Base-by-base conservation (phyloP, 225 moss, liverwort and hornwort species). In the Physcomitrellopsis africana region DNA sequence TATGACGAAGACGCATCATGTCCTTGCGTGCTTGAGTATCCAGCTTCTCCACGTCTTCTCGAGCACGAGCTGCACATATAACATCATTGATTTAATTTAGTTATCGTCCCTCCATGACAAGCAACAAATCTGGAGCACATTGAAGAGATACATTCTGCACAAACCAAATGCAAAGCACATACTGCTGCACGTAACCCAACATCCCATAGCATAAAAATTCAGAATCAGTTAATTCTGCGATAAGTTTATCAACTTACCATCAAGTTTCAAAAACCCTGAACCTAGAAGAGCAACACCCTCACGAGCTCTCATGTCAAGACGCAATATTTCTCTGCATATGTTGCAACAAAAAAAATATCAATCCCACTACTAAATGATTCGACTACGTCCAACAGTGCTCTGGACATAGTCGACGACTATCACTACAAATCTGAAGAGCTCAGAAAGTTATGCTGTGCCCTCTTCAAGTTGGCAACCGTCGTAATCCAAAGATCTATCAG, bases 11-110 rank as follows among this genome's bases (percentile, higher is more conserved):
- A 37, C 96, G 87, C 70, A 72, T 86, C 69, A 96, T 85, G 76
- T 92, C 94, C 74, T 83, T 83, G 60, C 96, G 96, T 32, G 96
- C 92, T 72, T 87, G 86, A 45, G 80, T 63, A 77, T 96, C 96
- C 73, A 96, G 81, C 81, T 89, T 93, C 86, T 89, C 92, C 56
- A 94, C 87, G 64, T 94, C 94, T 73, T 91, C 85, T 80, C 92
- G 79, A 20, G 92, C 94, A 75, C 96, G 93, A 68, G 96, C 96
- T 96, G 89, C 64, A 80, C 37, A 66, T 48, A 8, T 51, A 45
- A 45, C 59, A 37, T 56, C 51, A 37, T 46, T 57, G 72, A 63
- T 19, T 18, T 12, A 10, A 47, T 41, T 63, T 44, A 73, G 27
- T 43, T 60, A 32, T 42, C 64, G 53, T n/a, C 41, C 48, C 42